Percentiles rank a stretch among this genome's conserved stretches.
Conservation (phyloP, 2,329 filamentous ascomycete species). For the Cryphonectria carpinicola region DNA sequence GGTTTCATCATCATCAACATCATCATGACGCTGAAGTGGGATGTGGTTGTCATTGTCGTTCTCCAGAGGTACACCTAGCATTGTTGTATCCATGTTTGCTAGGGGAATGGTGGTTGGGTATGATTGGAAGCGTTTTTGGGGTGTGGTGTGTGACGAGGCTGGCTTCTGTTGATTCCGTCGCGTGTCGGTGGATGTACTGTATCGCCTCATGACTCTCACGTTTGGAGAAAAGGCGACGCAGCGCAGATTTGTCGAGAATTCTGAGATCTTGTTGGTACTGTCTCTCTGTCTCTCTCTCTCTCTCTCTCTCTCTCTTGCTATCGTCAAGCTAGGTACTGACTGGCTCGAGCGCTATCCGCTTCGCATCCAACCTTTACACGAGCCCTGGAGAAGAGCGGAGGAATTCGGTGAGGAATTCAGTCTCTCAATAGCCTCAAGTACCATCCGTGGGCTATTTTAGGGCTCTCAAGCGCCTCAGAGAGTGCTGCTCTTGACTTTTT, state of each 20-base stretch:
- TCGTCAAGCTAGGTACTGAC: slow-evolving; percentile 72
- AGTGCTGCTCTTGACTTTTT: slow-evolving; percentile 24
- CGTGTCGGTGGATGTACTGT: slow-evolving; percentile 16
- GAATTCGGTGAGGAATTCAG: slow-evolving; percentile 19
- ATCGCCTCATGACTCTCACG: slow-evolving; percentile 37
- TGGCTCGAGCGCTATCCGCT: slow-evolving; percentile 59
- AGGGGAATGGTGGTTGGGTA: not conserved
- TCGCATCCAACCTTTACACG: slow-evolving; percentile 49
- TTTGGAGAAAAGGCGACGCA: slow-evolving; percentile 42
- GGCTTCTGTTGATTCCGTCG: slow-evolving; percentile 12
- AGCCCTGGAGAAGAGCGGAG: slow-evolving; percentile 41
- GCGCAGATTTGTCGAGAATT: slow-evolving; percentile 44
- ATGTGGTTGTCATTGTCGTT: slow-evolving; percentile 13
- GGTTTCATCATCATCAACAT: slow-evolving; percentile 17
- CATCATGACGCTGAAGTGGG: slow-evolving; percentile 18
- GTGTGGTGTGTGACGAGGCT: slow-evolving; percentile 4
- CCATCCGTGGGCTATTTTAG: slow-evolving; percentile 43
- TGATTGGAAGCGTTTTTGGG: not conserved
- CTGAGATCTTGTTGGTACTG: slow-evolving; percentile 35
- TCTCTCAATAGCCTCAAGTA: slow-evolving; percentile 22
- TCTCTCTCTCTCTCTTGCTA: slow-evolving; percentile 63
- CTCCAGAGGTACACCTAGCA: slow-evolving; percentile 13
- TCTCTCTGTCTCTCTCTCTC: slow-evolving; percentile 27
- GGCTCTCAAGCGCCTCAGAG: slow-evolving; percentile 37
- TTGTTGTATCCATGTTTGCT: slow-evolving; percentile 17